A percentile compares a stretch with the other conserved stretches of the same genome.
Conservation (phyloP, 768 basidiomycete genomes). For the Rhizopogon vesiculosus region DNA sequence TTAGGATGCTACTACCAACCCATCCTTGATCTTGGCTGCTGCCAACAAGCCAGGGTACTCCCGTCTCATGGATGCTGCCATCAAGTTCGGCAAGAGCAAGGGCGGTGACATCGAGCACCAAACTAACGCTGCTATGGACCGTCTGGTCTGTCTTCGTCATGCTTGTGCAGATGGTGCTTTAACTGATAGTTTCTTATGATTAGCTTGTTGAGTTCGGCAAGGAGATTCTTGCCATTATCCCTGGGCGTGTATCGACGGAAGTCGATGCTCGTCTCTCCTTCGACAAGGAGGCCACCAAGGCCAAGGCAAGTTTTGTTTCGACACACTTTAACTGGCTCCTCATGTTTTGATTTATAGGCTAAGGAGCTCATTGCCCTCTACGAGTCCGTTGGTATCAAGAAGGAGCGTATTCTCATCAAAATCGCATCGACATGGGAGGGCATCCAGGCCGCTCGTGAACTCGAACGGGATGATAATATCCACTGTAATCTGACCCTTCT, state of each 20-base stretch:
- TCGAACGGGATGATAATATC: conserved; percentile 89
- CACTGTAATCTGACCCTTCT: conserved; percentile 99
- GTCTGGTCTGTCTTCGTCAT: conserved; percentile 57
- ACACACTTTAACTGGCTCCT: not conserved
- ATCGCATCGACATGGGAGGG: conserved; percentile 99
- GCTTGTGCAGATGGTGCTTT: not conserved
- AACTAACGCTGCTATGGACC: conserved; percentile 77
- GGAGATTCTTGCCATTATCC: conserved; percentile 92
- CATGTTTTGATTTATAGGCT: conserved; percentile 36
- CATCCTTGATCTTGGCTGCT: conserved; percentile 90
- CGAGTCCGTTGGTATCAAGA: conserved; percentile 87
- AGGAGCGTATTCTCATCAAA: conserved; percentile 97
- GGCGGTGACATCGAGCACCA: conserved; percentile 75
- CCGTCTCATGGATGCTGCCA: conserved; percentile 71
- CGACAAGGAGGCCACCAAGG: conserved; percentile 89
- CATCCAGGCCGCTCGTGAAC: conserved; percentile 96
- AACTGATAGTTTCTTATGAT: conserved; percentile 1
- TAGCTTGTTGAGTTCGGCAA: conserved; percentile 97
- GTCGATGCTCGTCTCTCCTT: conserved; percentile 98
- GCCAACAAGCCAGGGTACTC: conserved; percentile 86
- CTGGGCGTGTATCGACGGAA: conserved; percentile 98
- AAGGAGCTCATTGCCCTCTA: conserved; percentile 91
- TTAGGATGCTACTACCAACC: conserved; percentile 98
- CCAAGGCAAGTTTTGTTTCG: conserved; percentile 50
- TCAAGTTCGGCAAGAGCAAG: conserved; percentile 74